Evolutionary conservation across 2,329 filamentous ascomycete genomes (phyloP).

Genomic region (Mycosphaerelloides madeirae): DNA sequence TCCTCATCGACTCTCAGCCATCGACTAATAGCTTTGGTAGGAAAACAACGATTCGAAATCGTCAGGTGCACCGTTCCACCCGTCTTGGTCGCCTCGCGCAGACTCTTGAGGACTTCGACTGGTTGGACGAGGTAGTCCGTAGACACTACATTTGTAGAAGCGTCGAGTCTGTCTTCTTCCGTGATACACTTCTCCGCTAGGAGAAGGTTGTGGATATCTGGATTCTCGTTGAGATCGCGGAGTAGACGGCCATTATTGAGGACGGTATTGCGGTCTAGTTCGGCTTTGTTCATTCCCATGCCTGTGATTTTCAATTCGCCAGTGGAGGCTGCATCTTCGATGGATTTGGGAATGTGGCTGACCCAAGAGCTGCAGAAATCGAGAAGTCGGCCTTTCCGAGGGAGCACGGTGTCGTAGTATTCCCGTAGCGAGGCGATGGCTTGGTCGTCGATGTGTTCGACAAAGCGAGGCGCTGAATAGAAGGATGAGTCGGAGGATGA

Average conservation of each 20-base stretch:
- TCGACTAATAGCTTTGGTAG: conserved; percentile 47
- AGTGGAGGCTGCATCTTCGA: conserved; percentile 30
- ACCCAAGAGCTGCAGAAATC: conserved; percentile 52
- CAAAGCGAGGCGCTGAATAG: conserved; percentile 44
- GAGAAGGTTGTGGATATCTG: conserved; percentile 27
- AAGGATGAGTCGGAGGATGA: conserved; percentile 34
- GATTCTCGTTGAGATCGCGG: conserved; percentile 44
- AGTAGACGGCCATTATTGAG: conserved; percentile 32
- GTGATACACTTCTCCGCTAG: conserved; percentile 9
- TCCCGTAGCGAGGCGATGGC: conserved; percentile 41
- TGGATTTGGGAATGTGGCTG: conserved; percentile 39
- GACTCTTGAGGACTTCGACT: conserved; percentile 40
- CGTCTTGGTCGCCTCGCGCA: conserved; percentile 37
- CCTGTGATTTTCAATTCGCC: conserved; percentile 42
- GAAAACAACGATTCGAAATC: conserved; percentile 51
- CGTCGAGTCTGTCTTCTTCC: conserved; percentile 34
- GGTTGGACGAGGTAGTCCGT: conserved; percentile 50
- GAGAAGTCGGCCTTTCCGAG: conserved; percentile 39
- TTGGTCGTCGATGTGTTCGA: conserved; percentile 51
- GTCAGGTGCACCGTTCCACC: conserved; percentile 48
- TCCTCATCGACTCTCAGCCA: conserved; percentile 46
- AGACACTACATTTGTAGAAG: conserved; percentile 48
- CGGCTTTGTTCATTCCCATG: conserved; percentile 46
- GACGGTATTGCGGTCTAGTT: conserved; percentile 41
- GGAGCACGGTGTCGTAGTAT: conserved; percentile 46